Evolutionary conservation across 345 rosid species (phyloP).

Genomic region (Salix arbutifolia): DNA sequence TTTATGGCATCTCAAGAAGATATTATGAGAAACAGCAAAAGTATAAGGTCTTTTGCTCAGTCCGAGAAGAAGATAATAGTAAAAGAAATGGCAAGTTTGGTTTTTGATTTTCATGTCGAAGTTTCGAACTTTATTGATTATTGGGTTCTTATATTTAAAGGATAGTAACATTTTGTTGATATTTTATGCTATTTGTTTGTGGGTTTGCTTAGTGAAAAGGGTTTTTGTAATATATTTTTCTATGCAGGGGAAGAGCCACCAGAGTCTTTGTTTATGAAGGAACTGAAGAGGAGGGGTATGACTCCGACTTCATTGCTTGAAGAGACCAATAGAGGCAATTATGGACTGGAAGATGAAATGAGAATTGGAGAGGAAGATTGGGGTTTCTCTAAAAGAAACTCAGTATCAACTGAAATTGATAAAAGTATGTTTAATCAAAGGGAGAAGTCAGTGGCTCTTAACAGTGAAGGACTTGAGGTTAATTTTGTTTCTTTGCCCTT

Average conservation of each 20-base stretch:
- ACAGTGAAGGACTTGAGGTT: conserved; percentile 99
- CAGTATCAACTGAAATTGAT: conserved; percentile 57
- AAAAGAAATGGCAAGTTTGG: conserved; percentile 52
- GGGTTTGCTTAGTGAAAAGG: background rate
- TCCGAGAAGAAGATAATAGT: conserved; percentile 50
- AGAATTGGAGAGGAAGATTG: conserved; percentile 46
- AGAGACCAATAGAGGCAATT: conserved; percentile 40
- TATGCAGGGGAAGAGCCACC: conserved; percentile 82
- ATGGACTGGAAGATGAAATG: conserved; percentile 50
- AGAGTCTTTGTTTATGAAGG: conserved; percentile 93
- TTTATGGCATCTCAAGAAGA: conserved; percentile 8
- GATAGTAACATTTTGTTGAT: background rate
- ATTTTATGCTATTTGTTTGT: background rate
- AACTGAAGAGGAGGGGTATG: conserved; percentile 88
- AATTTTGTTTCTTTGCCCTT: background rate
- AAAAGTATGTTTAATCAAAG: conserved; percentile 66
- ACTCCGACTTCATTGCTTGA: conserved; percentile 80
- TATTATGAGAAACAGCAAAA: conserved; percentile 11
- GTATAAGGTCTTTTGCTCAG: conserved; percentile 43
- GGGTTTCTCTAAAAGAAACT: conserved; percentile 54
- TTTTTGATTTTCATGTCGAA: background rate
- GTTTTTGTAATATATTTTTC: background rate
- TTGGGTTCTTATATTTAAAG: background rate
- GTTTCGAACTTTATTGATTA: background rate
- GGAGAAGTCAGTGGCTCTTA: conserved; percentile 75